These are phyloP conservation scores for Monsonia emarginata DNA, from an alignment of 441 rosid species.

Conservation along the genomic window DNA sequence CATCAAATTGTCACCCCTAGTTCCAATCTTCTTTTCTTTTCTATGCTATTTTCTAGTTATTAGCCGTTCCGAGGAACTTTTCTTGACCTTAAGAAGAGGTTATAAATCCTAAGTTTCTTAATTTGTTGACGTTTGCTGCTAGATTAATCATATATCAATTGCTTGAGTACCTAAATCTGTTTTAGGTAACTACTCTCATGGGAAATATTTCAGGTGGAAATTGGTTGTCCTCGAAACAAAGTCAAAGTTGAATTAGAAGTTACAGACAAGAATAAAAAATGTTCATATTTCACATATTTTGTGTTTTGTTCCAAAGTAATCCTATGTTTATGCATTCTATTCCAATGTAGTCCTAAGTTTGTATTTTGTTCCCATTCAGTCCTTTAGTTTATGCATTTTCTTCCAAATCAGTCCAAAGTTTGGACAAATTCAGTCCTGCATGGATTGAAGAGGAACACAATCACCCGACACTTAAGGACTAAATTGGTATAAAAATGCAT, in stretches of 20 bases:
- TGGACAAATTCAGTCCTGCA: too few relatives aligned
- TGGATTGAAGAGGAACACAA: too few relatives aligned
- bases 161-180: not conserved
- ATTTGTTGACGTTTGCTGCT: not conserved
- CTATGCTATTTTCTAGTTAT: not conserved
- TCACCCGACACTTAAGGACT: too few relatives aligned
- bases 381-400: too few relatives aligned
- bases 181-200: not conserved
- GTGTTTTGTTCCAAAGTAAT: too few relatives aligned
- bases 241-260: conserved; percentile 6
- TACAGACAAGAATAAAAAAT: conserved; percentile 13
- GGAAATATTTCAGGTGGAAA: not conserved
- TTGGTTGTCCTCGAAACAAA: not conserved
- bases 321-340: too few relatives aligned
- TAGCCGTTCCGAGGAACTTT: not conserved
- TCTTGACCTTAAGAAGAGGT: not conserved
- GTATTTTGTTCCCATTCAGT: too few relatives aligned
- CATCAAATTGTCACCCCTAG: too few relatives aligned
- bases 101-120: not conserved
- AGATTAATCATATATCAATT: not conserved
- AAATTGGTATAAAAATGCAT: too few relatives aligned
- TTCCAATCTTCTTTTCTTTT: not conserved
- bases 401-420: too few relatives aligned
- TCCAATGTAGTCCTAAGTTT: too few relatives aligned
- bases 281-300: too few relatives aligned